Evolutionary conservation across 495 filamentous ascomycete species (phyloP).

Genomic region (Hypomontagnella submonticulosa): DNA sequence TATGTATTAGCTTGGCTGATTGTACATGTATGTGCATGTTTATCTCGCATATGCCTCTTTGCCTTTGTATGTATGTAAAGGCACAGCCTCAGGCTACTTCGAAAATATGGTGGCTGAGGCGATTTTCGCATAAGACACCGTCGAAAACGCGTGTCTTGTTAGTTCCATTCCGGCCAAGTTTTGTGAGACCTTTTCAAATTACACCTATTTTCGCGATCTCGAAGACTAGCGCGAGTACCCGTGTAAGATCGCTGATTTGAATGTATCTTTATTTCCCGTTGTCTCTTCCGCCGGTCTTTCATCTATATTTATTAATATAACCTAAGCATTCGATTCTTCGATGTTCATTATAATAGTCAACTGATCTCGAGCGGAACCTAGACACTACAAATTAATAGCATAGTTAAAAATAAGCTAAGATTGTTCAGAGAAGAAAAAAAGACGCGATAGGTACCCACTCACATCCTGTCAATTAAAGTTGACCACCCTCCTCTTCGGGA

Average conservation of each 20-base stretch:
- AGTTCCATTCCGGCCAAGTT: constrained; percentile 16
- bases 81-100: constrained; percentile 22
- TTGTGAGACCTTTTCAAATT: constrained; percentile 30
- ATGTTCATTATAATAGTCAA: background rate
- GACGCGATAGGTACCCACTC: constrained; percentile 28
- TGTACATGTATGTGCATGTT: background rate
- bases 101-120: constrained; percentile 26
- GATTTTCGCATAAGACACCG: constrained; percentile 15
- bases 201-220: constrained; percentile 33
- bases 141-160: constrained; percentile 20
- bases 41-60: background rate
- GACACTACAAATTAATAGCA: constrained; percentile 6
- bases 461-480: constrained; percentile 34
- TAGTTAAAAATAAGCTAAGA: background rate
- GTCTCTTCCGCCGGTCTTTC: constrained; percentile 1
- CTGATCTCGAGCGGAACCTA: background rate
- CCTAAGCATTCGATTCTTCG: background rate
- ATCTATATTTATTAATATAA: constrained; percentile 7
- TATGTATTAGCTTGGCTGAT: background rate
- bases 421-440: constrained; percentile 14
- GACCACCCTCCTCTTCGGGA: constrained; percentile 28
- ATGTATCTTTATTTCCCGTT: constrained; percentile 5
- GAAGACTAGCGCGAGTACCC: constrained; percentile 22
- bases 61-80: background rate
- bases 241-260: constrained; percentile 22